Conservation (phyloP, 1,139 yeast species). For the Hemisphaericaspora xylofermentans region DNA sequence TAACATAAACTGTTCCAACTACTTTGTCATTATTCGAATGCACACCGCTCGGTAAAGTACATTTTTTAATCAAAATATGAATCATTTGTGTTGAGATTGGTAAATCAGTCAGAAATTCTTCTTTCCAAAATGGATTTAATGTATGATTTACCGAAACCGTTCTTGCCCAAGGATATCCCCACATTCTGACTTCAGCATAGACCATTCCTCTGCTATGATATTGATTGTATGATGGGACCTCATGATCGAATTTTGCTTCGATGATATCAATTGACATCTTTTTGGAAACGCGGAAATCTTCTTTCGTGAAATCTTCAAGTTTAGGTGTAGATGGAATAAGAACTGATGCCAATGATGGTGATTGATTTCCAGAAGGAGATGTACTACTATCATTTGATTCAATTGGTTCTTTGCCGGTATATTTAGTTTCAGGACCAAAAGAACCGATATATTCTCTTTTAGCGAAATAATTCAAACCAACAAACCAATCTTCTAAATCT, state of each 20-base stretch:
- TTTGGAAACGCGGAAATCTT: conserved; percentile 55
- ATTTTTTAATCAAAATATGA: conserved; percentile 49
- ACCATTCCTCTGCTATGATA: conserved; percentile 28
- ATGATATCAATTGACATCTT: conserved; percentile 57
- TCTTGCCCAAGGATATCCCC: conserved; percentile 70
- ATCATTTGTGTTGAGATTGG: conserved; percentile 56
- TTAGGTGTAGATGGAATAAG: conserved; percentile 10
- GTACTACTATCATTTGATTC: not conserved
- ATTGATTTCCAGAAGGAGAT: not conserved
- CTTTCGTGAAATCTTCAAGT: conserved; percentile 27
- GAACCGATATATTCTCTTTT: conserved; percentile 55
- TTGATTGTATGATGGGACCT: conserved; percentile 3
- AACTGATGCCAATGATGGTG: conserved; percentile 12
- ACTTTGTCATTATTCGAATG: conserved; percentile 35
- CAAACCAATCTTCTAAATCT: conserved; percentile 83
- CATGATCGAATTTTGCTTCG: conserved; percentile 59
- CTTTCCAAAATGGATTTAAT: conserved; percentile 70
- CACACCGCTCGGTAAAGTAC: conserved; percentile 20
- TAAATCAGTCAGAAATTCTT: conserved; percentile 56
- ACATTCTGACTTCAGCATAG: conserved; percentile 62
- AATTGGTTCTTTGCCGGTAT: conserved; percentile 1
- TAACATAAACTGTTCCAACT: conserved; percentile 55
- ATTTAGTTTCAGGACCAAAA: conserved; percentile 18
- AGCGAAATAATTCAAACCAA: conserved; percentile 68
- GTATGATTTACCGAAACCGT: conserved; percentile 58